These are phyloP conservation scores for Aaosphaeria arxii DNA, from an alignment of 2,329 filamentous ascomycete species.

Conservation along the genomic window DNA sequence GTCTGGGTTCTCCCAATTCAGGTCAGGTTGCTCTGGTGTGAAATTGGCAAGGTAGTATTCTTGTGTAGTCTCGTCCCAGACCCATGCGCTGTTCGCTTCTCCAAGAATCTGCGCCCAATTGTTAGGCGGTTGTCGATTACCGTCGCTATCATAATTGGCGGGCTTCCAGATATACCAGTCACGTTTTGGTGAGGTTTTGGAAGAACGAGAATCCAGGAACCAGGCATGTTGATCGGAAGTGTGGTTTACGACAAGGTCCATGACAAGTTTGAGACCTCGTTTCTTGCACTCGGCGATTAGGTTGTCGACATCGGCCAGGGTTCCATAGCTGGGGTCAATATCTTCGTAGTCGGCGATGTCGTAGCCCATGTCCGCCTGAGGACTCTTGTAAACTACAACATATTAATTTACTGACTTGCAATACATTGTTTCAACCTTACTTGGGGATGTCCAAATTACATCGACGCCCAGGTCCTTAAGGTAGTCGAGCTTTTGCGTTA, in stretches of 20 bases:
- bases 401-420: not conserved
- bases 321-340: slow-evolving; percentile 39
- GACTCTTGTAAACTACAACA: slow-evolving; percentile 39
- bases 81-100: slow-evolving; percentile 58
- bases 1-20: slow-evolving; percentile 75
- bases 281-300: slow-evolving; percentile 36
- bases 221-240: slow-evolving; percentile 48
- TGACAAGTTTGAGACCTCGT: slow-evolving; percentile 37
- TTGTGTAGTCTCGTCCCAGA: slow-evolving; percentile 66
- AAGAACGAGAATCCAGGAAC: slow-evolving; percentile 56
- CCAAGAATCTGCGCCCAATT: slow-evolving; percentile 68
- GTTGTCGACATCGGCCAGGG: slow-evolving; percentile 37
- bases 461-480: slow-evolving; percentile 47
- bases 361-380: slow-evolving; percentile 44
- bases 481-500: slow-evolving; percentile 56
- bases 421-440: slow-evolving; percentile 19
- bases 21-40: slow-evolving; percentile 71
- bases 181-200: slow-evolving; percentile 45
- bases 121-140: slow-evolving; percentile 67
- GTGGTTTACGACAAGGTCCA: slow-evolving; percentile 43
- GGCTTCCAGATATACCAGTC: slow-evolving; percentile 58
- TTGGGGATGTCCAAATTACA: slow-evolving; percentile 40
- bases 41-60: slow-evolving; percentile 80
- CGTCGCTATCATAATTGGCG: slow-evolving; percentile 48
- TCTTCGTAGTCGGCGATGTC: slow-evolving; percentile 41